Conservation (phyloP, 1,284 basidiomycete genomes). For the Fomitopsis schrenkii region DNA sequence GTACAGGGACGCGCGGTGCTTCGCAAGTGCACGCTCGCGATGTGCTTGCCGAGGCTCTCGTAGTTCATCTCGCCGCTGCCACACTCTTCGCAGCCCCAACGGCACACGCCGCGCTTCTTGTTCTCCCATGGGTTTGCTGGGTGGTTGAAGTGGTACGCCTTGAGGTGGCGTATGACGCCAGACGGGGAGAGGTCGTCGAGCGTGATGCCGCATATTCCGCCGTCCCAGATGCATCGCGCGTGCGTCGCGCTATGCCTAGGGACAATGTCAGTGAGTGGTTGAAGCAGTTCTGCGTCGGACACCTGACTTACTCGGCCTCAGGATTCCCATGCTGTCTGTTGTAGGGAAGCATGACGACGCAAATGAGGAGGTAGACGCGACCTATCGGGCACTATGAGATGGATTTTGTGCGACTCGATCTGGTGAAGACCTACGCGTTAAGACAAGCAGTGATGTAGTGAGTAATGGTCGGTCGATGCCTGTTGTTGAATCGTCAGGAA, state of each 20-base stretch:
- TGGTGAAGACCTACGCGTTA: background rate
- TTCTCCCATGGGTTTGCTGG: background rate
- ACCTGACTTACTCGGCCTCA: background rate
- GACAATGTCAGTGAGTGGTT: background rate
- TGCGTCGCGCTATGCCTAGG: background rate
- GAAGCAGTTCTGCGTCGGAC: too few species aligned
- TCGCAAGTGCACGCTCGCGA: slow-evolving; percentile 2
- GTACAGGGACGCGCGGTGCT: slow-evolving; percentile 1
- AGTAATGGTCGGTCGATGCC: background rate
- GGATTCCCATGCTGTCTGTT: background rate
- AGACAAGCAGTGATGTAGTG: background rate
- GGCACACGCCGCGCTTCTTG: slow-evolving; percentile 2
- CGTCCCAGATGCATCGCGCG: background rate
- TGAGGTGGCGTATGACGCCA: background rate
- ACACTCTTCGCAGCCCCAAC: background rate
- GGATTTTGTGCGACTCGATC: background rate
- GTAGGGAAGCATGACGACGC: background rate
- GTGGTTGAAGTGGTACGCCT: background rate
- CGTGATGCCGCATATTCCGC: background rate
- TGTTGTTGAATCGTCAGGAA: background rate
- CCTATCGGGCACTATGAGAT: background rate
- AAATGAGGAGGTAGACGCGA: background rate
- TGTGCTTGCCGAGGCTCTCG: slow-evolving; percentile 3
- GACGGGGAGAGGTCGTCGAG: background rate
- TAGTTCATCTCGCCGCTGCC: slow-evolving; percentile 3